Evolutionary conservation across 768 basidiomycete species (phyloP).

Genomic region (Calocybe cyanea): DNA sequence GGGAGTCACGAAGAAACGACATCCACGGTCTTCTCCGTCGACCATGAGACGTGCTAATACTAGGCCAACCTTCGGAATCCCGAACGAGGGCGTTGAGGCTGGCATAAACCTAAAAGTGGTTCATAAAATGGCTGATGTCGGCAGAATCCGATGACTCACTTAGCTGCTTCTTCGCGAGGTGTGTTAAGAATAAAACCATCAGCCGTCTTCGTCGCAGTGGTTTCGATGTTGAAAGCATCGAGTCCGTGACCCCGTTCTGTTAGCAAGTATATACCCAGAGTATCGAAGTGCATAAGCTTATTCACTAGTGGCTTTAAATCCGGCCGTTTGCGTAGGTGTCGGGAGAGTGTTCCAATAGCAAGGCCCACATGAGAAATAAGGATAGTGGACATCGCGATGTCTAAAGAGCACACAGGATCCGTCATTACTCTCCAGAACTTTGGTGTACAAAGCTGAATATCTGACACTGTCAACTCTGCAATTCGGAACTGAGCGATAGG

Average conservation of each 20-base stretch:
- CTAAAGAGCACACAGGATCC: constrained; percentile 27
- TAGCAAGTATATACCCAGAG: constrained; percentile 45
- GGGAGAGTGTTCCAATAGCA: not conserved
- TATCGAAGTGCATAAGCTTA: constrained; percentile 43
- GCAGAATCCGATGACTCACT: constrained; percentile 31
- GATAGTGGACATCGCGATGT: not conserved
- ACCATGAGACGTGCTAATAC: constrained; percentile 53
- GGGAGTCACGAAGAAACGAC: constrained; percentile 49
- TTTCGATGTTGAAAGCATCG: constrained; percentile 55
- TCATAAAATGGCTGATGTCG: not conserved
- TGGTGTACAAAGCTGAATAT: constrained; percentile 33
- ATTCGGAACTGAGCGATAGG: not conserved
- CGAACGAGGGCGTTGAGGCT: constrained; percentile 39
- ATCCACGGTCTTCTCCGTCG: constrained; percentile 42
- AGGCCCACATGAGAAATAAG: not conserved
- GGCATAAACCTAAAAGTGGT: constrained; percentile 47
- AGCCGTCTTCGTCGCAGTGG: constrained; percentile 45
- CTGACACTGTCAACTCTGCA: constrained; percentile 35
- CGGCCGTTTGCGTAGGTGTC: constrained; percentile 38
- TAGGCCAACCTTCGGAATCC: constrained; percentile 47
- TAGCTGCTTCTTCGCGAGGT: constrained; percentile 50
- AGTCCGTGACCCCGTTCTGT: constrained; percentile 54
- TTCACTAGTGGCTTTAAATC: constrained; percentile 45
- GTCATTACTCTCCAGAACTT: constrained; percentile 46
- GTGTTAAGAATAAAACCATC: constrained; percentile 50